Evolutionary conservation across 2,329 filamentous ascomycete species (phyloP).

Genomic region (Pezicula radicicola): DNA sequence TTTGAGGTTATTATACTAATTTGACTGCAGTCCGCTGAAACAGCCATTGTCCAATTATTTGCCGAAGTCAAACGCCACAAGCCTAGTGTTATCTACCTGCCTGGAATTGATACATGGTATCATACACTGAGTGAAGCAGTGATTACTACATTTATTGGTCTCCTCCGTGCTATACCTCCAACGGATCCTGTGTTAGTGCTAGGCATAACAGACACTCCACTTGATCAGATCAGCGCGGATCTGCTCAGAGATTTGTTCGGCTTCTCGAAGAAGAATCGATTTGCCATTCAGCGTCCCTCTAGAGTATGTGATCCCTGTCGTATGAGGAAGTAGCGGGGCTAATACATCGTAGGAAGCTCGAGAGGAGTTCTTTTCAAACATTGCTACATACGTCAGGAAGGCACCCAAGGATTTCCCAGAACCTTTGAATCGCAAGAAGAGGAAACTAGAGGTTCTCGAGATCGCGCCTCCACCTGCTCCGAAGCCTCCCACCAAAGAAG

Average conservation of each 20-base stretch:
- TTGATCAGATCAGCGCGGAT: constrained; percentile 56
- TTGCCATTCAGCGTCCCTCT: constrained; percentile 64
- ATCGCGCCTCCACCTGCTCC: constrained; percentile 71
- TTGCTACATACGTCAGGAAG: constrained; percentile 75
- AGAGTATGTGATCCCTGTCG: constrained; percentile 41
- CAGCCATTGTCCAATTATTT: constrained; percentile 86
- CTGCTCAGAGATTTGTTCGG: constrained; percentile 80
- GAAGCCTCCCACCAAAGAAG: constrained; percentile 68
- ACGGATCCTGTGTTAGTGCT: constrained; percentile 87
- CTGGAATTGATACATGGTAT: constrained; percentile 87
- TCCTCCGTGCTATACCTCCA: constrained; percentile 79
- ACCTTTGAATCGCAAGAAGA: constrained; percentile 79
- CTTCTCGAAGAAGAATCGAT: constrained; percentile 76
- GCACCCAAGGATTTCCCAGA: constrained; percentile 85
- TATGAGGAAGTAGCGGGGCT: constrained; percentile 15
- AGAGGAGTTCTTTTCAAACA: constrained; percentile 73
- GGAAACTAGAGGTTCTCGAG: constrained; percentile 73
- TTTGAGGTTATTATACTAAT: constrained; percentile 5
- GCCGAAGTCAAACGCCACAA: constrained; percentile 92
- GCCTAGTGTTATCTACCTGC: constrained; percentile 93
- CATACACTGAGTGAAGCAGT: constrained; percentile 54
- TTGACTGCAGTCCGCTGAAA: constrained; percentile 49
- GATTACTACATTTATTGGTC: constrained; percentile 77
- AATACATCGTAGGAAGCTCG: constrained; percentile 51
- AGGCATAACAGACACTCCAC: constrained; percentile 73